Conservation (phyloP, 768 basidiomycete genomes). For the Hemileccinum rubropunctum region DNA sequence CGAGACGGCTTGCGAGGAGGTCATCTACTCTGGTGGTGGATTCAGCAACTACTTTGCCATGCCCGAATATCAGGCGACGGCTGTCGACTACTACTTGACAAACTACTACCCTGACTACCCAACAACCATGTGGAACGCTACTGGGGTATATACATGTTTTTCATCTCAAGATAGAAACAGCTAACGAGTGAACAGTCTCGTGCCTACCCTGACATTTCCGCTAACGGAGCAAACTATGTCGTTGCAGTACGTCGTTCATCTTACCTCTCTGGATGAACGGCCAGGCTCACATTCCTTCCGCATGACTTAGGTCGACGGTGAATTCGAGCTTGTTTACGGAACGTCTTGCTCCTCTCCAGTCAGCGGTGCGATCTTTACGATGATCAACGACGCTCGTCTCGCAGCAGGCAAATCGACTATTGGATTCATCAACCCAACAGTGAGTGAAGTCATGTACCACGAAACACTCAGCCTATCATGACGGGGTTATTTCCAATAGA, state of each 20-base stretch:
- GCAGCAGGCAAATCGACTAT: slow-evolving; percentile 28
- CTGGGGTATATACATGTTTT: slow-evolving; percentile 14
- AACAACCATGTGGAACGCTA: slow-evolving; percentile 24
- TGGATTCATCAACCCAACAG: slow-evolving; percentile 44
- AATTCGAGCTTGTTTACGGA: slow-evolving; percentile 17
- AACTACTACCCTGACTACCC: slow-evolving; percentile 30
- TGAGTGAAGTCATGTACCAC: slow-evolving; percentile 32
- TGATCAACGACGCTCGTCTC: slow-evolving; percentile 36
- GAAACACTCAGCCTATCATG: neutral
- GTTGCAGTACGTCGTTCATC: slow-evolving; percentile 11
- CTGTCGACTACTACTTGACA: slow-evolving; percentile 31
- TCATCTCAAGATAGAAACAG: slow-evolving; percentile 20
- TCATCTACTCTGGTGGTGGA: slow-evolving; percentile 31
- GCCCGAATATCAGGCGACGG: slow-evolving; percentile 38
- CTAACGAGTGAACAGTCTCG: slow-evolving; percentile 36
- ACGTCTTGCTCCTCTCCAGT: slow-evolving; percentile 33
- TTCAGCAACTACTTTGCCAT: slow-evolving; percentile 43
- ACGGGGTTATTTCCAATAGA: slow-evolving; percentile 4
- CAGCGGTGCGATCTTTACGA: slow-evolving; percentile 29
- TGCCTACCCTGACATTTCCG: slow-evolving; percentile 37
- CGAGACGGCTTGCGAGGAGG: slow-evolving; percentile 31
- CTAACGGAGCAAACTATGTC: slow-evolving; percentile 34
- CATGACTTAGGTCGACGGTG: slow-evolving; percentile 17
- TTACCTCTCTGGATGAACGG: neutral
- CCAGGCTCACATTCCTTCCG: neutral